Percentiles rank a stretch among this genome's conserved stretches.
Conservation (phyloP, 2,329 filamentous ascomycete genomes). For the Exophiala spinifera region DNA sequence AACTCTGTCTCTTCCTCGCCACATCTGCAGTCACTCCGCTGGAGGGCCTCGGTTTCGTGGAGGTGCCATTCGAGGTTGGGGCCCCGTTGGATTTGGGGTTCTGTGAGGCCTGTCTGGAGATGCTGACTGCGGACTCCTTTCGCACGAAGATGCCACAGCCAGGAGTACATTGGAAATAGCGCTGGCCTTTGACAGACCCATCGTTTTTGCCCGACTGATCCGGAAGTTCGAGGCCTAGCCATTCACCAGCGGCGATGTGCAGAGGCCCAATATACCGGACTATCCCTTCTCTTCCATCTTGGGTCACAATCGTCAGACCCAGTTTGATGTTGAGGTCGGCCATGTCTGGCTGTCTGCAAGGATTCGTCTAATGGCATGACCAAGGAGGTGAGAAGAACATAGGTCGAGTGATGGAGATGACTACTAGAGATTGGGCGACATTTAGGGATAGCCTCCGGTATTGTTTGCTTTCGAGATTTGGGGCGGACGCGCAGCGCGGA, state of each 20-base stretch:
- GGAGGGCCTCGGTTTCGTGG: slow-evolving; percentile 39
- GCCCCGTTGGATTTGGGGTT: slow-evolving; percentile 30
- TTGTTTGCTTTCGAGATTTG: neutral
- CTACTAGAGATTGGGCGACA: neutral
- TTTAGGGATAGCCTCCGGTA: neutral
- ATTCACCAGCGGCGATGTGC: slow-evolving; percentile 79
- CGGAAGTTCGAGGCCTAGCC: slow-evolving; percentile 86
- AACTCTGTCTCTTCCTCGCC: slow-evolving; percentile 60
- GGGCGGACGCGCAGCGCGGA: neutral
- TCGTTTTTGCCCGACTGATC: slow-evolving; percentile 87
- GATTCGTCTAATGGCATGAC: slow-evolving; percentile 17
- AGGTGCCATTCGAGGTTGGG: slow-evolving; percentile 32
- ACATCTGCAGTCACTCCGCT: slow-evolving; percentile 52
- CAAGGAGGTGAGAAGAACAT: slow-evolving; percentile 1
- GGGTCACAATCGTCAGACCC: slow-evolving; percentile 75
- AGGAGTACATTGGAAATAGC: slow-evolving; percentile 78
- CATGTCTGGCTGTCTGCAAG: slow-evolving; percentile 29
- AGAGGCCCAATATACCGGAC: slow-evolving; percentile 74
- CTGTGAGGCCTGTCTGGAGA: slow-evolving; percentile 50
- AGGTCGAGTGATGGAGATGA: neutral
- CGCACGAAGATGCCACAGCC: slow-evolving; percentile 83
- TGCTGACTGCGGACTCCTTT: slow-evolving; percentile 62
- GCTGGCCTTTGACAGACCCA: slow-evolving; percentile 79
- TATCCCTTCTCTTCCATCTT: slow-evolving; percentile 70
- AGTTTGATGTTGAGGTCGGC: slow-evolving; percentile 38